Base-by-base conservation (phyloP, 306 rosid species). In the Sesbania bispinosa region DNA sequence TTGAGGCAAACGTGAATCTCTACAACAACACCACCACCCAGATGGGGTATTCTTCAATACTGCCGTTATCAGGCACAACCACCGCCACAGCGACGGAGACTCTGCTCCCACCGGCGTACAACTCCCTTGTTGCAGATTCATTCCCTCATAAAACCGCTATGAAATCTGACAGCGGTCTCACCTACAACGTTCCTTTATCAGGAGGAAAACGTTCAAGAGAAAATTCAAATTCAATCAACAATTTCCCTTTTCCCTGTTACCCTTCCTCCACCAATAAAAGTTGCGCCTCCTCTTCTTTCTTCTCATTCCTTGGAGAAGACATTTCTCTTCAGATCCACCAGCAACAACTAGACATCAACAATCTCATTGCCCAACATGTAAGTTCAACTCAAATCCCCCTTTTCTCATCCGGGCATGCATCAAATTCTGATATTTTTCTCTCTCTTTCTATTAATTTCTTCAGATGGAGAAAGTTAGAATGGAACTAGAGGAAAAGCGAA, bases 261-360 rank as follows among this genome's bases (percentile, higher is more conserved):
- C 74, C 81, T 13, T 29, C 8, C 23, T 32, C n/a, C 2, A 21
- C 55, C 20, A 6, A 77, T 62, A 85, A 81, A 59, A 84, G 80
- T 32, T 82, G 78, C 41, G 77, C 73, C 5, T 24, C 55, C 1
- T 63, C 69, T 0, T 62, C 82, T n/a, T n/a, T n/a, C 0, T 90
- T 87, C 80, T 88, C 96, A 1, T 88, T 93, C 51, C 93, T 90
- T 3, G 98, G 98, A 1, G 88, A 90, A 46, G 98, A 93, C 79
- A 54, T 93, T 30, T 82, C 94, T 1, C 54, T 69, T 3, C 96
- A 89, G 76, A 75, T 93, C 66, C 96, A 87, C 3, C 86, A 89
- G 2, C 97, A 93, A n/a, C 94, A 90, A 35, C 75, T 81, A 0
- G 94, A 88, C 13, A 43, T 89, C 75, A 89, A 90, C 38, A 77